Conservation (phyloP, 192 early-diverging fungal genomes). For the Gorgonomyces haynaldii region DNA sequence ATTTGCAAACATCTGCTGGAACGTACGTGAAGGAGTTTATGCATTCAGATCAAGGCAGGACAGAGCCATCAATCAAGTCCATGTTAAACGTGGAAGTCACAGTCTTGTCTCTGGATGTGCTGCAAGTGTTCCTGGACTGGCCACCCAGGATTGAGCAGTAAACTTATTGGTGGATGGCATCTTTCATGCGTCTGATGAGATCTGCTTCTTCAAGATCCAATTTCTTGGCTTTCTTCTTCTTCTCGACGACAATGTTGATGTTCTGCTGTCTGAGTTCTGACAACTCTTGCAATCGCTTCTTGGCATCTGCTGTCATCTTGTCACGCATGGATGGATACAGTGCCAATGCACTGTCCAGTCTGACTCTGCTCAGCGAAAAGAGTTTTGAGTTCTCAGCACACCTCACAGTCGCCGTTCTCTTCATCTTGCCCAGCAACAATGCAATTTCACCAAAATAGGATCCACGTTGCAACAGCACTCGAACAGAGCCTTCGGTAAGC, state of each 20-base stretch:
- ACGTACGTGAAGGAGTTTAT: slow-evolving; percentile 94
- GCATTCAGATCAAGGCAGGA: slow-evolving; percentile 84
- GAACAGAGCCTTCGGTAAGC: too few species aligned
- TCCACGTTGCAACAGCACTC: slow-evolving; percentile 22
- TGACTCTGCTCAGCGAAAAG: slow-evolving; percentile 14
- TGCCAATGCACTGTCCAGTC: slow-evolving; percentile 1
- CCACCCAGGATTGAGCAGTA: too few species aligned
- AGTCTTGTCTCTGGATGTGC: slow-evolving; percentile 75
- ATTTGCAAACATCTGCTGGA: slow-evolving; percentile 75
- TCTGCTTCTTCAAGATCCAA: too few species aligned
- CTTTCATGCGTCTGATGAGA: too few species aligned
- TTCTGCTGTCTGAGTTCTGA: not conserved
- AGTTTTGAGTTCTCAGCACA: slow-evolving; percentile 16
- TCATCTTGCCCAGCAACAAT: slow-evolving; percentile 28
- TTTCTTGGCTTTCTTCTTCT: not conserved
- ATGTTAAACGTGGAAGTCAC: slow-evolving; percentile 55
- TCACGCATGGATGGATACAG: slow-evolving; percentile 7
- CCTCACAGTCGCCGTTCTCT: slow-evolving; percentile 30
- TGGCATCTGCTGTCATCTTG: slow-evolving; percentile 8
- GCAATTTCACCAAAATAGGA: slow-evolving; percentile 32
- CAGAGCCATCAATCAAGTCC: slow-evolving; percentile 52
- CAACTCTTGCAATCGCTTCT: not conserved
- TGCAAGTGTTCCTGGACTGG: slow-evolving; percentile 75
- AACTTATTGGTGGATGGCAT: too few species aligned
- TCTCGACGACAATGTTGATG: not conserved